phyloP scores from a whole-genome alignment of 73 alveolate genomes.

The Paramecium sonneborni region DNA sequence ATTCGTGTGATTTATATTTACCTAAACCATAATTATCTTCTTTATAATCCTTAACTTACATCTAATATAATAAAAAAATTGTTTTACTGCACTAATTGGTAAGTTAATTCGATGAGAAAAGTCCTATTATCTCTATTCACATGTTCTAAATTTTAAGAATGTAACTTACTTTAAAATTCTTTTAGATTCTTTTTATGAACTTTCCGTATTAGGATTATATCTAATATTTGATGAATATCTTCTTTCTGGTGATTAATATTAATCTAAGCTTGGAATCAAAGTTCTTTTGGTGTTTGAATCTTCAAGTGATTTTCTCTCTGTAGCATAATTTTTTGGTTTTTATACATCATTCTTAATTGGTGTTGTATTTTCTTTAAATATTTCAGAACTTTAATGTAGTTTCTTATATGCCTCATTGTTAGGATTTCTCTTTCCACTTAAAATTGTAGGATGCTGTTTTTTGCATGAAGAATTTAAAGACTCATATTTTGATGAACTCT shows the following conservation, averaged over 20 bases:
- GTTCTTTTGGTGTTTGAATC: not conserved
- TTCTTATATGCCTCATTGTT: conserved; percentile 14
- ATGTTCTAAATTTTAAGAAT: not conserved
- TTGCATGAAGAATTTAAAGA: not conserved
- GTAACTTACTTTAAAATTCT: conserved; percentile 30
- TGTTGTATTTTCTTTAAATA: conserved; percentile 40
- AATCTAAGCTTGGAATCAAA: not conserved
- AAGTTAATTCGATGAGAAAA: conserved; percentile 8
- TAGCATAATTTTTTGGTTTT: not conserved
- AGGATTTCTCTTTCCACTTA: conserved; percentile 54
- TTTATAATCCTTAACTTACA: conserved; percentile 23
- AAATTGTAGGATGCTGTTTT: conserved; percentile 10
- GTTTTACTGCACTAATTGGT: not conserved
- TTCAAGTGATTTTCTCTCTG: conserved; percentile 34
- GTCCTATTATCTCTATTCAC: not conserved
- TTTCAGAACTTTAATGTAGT: not conserved
- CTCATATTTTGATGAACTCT: not conserved
- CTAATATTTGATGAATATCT: not conserved
- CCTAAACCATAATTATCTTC: conserved; percentile 45
- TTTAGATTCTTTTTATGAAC: conserved; percentile 9
- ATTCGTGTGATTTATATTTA: not conserved
- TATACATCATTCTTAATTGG: not conserved
- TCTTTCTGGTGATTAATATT: conserved; percentile 28
- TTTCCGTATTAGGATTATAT: conserved; percentile 13
- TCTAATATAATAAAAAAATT: not conserved